Percentiles rank a stretch among this genome's conserved stretches.
Conservation (phyloP, 306 rosid species). For the Lathyrus oleraceus region DNA sequence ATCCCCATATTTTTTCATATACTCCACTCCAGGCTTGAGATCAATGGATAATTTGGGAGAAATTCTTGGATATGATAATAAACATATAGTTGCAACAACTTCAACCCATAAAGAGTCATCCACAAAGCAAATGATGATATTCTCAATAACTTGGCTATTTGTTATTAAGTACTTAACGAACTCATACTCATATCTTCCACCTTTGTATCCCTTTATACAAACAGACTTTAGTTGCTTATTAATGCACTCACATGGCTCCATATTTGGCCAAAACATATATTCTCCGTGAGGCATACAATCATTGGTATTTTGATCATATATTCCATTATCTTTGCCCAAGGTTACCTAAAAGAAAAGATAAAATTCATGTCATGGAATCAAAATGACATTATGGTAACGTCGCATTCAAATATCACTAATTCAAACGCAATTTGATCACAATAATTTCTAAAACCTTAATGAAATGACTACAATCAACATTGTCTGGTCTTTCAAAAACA, state of each 20-base stretch:
- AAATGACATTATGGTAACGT: too few species aligned
- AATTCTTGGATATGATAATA: background rate
- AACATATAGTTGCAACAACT: background rate
- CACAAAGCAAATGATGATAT: background rate
- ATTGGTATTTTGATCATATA: background rate
- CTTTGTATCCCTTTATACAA: background rate
- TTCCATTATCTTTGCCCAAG: background rate
- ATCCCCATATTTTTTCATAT: background rate
- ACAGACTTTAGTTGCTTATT: background rate
- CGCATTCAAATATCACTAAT: background rate
- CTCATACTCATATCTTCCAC: background rate
- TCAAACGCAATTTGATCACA: background rate
- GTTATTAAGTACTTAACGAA: background rate
- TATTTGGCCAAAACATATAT: background rate
- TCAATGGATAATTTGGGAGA: background rate
- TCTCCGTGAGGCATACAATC: background rate
- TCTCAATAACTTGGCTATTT: background rate
- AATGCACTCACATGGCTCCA: background rate
- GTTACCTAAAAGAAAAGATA: background rate
- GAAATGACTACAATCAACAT: background rate
- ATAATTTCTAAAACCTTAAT: background rate
- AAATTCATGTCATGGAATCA: background rate
- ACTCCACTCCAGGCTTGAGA: background rate
- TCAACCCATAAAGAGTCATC: background rate
- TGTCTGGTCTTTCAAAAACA: too few species aligned